A percentile compares a stretch with the other conserved stretches of the same genome.
Conservation (phyloP, 164 flowering plant genomes). For the Magnolia officinalis region DNA sequence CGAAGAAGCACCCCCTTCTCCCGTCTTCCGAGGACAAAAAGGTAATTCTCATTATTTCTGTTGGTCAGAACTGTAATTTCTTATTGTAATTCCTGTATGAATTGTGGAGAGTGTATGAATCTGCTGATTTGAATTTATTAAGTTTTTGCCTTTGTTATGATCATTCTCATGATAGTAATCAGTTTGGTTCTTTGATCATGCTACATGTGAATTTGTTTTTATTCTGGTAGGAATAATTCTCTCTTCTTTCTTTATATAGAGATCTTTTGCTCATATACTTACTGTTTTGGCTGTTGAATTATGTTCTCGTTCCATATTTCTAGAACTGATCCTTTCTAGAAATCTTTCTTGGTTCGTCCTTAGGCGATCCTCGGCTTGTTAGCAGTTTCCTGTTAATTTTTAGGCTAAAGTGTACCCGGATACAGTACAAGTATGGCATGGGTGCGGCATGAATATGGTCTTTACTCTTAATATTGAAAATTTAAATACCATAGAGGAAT, state of each 20-base stretch:
- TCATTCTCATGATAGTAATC: not conserved
- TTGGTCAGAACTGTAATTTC: not conserved
- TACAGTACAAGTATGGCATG: too few species aligned
- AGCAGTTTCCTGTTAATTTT: not conserved
- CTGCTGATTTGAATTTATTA: not conserved
- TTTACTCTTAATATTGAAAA: too few species aligned
- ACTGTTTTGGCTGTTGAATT: not conserved
- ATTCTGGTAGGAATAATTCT: not conserved
- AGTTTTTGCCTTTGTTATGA: not conserved
- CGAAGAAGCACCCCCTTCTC: constrained; percentile 54
- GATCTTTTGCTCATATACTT: not conserved
- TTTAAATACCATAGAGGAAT: too few species aligned
- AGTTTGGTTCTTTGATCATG: not conserved
- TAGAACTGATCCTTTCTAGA: not conserved
- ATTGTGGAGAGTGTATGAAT: too few species aligned
- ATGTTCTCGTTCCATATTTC: not conserved
- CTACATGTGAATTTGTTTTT: too few species aligned
- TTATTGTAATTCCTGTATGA: not conserved
- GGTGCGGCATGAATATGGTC: too few species aligned
- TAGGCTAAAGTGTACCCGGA: too few species aligned
- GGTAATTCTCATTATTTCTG: constrained; percentile 29
- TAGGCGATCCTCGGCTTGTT: not conserved
- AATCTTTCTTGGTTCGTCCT: not conserved
- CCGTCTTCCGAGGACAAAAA: constrained; percentile 79
- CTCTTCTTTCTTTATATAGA: not conserved